Evolutionary conservation across 2,329 filamentous ascomycete genomes (phyloP).

Genomic region (Alternaria burnsii): DNA sequence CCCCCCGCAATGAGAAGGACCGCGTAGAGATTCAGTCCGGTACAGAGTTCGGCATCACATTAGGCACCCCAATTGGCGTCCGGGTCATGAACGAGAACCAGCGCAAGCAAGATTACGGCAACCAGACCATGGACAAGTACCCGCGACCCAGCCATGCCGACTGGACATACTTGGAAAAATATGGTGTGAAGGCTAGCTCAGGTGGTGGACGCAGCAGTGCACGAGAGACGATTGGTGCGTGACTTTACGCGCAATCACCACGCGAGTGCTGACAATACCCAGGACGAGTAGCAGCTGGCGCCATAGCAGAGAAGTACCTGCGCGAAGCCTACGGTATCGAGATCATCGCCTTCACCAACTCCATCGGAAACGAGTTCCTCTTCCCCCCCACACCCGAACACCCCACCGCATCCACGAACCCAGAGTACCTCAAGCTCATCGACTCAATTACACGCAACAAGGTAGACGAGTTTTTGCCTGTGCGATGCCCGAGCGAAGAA

Average conservation of each 20-base stretch:
- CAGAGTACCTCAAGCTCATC: constrained; percentile 78
- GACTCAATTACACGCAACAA: constrained; percentile 74
- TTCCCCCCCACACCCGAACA: constrained; percentile 73
- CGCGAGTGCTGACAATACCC: constrained; percentile 22
- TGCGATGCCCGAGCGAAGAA: constrained; percentile 80
- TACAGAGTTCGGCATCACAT: constrained; percentile 85
- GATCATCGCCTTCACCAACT: constrained; percentile 89
- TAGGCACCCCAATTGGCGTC: constrained; percentile 90
- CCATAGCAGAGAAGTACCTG: constrained; percentile 93
- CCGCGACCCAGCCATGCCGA: constrained; percentile 93
- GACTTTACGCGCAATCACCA: neutral
- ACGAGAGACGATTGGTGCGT: constrained; percentile 86
- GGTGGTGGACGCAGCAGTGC: constrained; percentile 91
- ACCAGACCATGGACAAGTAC: constrained; percentile 88
- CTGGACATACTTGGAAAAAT: constrained; percentile 97
- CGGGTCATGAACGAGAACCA: constrained; percentile 92
- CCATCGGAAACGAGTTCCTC: constrained; percentile 80
- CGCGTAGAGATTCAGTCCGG: constrained; percentile 91
- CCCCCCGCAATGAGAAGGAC: constrained; percentile 92
- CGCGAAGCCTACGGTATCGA: constrained; percentile 81
- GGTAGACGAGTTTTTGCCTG: constrained; percentile 85
- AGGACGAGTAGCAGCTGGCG: constrained; percentile 86
- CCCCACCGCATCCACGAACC: constrained; percentile 76
- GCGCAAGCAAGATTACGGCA: constrained; percentile 88
- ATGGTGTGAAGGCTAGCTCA: constrained; percentile 89